Evolutionary conservation across 352 stramenopile genomes (phyloP).

Genomic region (Pythium apleroticum): DNA sequence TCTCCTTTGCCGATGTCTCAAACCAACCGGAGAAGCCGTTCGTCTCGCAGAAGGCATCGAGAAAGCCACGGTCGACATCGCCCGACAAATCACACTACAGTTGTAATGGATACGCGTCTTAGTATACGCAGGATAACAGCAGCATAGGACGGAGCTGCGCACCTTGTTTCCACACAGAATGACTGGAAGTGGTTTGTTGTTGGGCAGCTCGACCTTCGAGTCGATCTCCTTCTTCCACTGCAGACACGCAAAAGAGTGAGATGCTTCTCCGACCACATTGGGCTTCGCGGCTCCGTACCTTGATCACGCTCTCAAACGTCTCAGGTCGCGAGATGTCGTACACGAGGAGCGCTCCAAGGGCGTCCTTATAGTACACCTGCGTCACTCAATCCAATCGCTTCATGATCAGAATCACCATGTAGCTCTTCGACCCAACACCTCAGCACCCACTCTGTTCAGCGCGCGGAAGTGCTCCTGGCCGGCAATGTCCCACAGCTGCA

Average conservation of each 20-base stretch:
- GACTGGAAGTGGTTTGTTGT: constrained; percentile 89
- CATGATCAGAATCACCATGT: not conserved
- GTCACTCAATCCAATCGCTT: not conserved
- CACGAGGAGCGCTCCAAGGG: constrained; percentile 88
- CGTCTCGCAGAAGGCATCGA: constrained; percentile 87
- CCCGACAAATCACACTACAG: constrained; percentile 81
- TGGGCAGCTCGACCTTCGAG: constrained; percentile 88
- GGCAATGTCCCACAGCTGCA: constrained; percentile 95
- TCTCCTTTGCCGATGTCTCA: constrained; percentile 92
- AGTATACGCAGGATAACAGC: not conserved
- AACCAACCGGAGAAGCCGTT: constrained; percentile 93
- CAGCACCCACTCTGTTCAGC: constrained; percentile 75
- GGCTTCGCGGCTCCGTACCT: constrained; percentile 34
- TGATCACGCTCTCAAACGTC: constrained; percentile 89
- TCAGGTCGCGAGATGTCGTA: constrained; percentile 92
- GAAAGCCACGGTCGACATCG: constrained; percentile 68
- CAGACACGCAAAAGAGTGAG: constrained; percentile 5
- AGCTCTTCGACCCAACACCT: not conserved
- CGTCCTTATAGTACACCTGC: constrained; percentile 93
- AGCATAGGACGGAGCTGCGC: constrained; percentile 3
- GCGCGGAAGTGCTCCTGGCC: constrained; percentile 93
- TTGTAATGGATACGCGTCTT: not conserved
- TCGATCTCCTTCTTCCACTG: constrained; percentile 95
- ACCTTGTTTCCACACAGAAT: constrained; percentile 94
- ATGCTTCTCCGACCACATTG: not conserved